Conservation (phyloP, 306 rosid species). For the Rosa persica region DNA sequence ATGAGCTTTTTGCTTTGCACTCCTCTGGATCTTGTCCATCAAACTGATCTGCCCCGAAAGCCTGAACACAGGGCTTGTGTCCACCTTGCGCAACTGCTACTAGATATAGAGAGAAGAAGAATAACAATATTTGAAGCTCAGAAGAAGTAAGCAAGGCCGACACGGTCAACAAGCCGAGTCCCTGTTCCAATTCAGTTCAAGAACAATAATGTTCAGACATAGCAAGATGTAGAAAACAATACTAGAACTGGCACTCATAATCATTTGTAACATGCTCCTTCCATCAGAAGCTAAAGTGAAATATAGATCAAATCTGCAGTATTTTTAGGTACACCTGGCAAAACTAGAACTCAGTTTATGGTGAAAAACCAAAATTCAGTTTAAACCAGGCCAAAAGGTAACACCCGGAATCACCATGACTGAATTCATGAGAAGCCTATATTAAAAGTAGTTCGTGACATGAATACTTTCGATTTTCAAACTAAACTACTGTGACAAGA, state of each 20-base stretch:
- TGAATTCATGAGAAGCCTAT: not conserved
- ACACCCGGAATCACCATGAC: not conserved
- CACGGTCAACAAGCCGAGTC: constrained; percentile 58
- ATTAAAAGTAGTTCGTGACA: not conserved
- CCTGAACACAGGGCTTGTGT: constrained; percentile 87
- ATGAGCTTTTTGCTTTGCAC: constrained; percentile 66
- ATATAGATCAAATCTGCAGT: not conserved
- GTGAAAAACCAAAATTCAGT: not conserved
- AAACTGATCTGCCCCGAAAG: constrained; percentile 82
- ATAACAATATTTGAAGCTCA: constrained; percentile 41
- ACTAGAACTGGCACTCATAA: not conserved
- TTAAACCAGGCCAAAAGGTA: not conserved
- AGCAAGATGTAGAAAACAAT: not conserved
- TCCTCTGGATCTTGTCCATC: constrained; percentile 62
- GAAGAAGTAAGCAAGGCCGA: constrained; percentile 48
- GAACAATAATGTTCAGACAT: not conserved
- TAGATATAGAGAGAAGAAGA: constrained; percentile 60
- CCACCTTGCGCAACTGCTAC: constrained; percentile 74
- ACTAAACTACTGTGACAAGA: not conserved
- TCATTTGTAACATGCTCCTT: not conserved
- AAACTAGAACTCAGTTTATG: too few relatives aligned
- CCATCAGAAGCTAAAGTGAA: not conserved
- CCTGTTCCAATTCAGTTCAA: constrained; percentile 36
- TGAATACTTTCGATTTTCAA: not conserved
- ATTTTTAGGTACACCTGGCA: too few relatives aligned